These are phyloP conservation scores for Fusarium avenaceum DNA, from an alignment of 2,329 filamentous ascomycete species.

Conservation along the genomic window DNA sequence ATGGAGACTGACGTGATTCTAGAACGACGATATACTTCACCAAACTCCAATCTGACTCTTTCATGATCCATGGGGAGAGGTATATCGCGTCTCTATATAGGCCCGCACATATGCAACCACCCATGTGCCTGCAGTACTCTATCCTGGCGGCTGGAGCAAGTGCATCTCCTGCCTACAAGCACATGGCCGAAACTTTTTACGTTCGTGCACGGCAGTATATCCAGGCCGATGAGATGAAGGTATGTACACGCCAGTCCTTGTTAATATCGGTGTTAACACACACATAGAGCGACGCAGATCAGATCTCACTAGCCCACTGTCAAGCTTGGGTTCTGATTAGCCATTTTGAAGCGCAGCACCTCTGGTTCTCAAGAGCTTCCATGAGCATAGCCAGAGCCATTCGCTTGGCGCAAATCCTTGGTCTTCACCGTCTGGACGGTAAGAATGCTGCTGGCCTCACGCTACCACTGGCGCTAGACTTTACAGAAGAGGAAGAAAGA, in stretches of 20 bases:
- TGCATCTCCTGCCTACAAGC: slow-evolving; percentile 75
- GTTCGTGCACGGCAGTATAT: slow-evolving; percentile 83
- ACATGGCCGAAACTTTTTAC: slow-evolving; percentile 81
- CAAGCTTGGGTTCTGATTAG: slow-evolving; percentile 81
- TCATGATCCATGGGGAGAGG: slow-evolving; percentile 80
- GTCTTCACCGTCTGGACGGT: slow-evolving; percentile 71
- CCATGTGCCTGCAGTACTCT: slow-evolving; percentile 83
- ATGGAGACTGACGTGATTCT: fast-evolving
- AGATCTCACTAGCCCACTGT: slow-evolving; percentile 63
- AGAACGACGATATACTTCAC: slow-evolving; percentile 70
- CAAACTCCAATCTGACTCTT: slow-evolving; percentile 76
- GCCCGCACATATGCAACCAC: slow-evolving; percentile 79
- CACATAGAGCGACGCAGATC: slow-evolving; percentile 62
- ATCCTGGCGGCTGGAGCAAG: slow-evolving; percentile 83
- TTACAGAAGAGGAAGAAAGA: slow-evolving; percentile 78
- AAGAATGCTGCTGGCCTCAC: slow-evolving; percentile 32
- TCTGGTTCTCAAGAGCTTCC: slow-evolving; percentile 85
- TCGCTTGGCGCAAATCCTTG: slow-evolving; percentile 82
- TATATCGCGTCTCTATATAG: slow-evolving; percentile 79
- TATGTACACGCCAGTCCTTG: slow-evolving; percentile 36
- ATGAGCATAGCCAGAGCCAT: slow-evolving; percentile 79
- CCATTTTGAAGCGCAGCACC: slow-evolving; percentile 82
- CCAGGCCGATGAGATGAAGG: slow-evolving; percentile 84
- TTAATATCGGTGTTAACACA: slow-evolving; percentile 67
- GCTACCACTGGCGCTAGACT: slow-evolving; percentile 75